Evolutionary conservation across 2,329 filamentous ascomycete species (phyloP).

Genomic region (Thermothelomyces thermophilus): DNA sequence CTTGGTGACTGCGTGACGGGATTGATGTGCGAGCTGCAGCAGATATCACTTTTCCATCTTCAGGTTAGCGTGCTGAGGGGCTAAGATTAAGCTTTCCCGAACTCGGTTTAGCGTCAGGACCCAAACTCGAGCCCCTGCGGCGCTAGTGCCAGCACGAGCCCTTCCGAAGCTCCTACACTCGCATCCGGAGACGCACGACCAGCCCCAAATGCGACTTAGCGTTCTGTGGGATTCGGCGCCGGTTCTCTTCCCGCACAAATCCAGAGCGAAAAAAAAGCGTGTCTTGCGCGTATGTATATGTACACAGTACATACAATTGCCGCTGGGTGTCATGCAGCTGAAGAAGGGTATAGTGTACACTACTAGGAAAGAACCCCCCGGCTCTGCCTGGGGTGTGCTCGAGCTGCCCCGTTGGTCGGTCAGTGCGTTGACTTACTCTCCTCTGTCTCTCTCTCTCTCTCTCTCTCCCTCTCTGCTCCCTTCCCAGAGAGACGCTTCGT

Average conservation of each 20-base stretch:
- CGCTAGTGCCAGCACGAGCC: constrained; percentile 14
- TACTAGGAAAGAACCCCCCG: not conserved
- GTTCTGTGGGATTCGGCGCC: constrained; percentile 8
- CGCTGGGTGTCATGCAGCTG: constrained; percentile 17
- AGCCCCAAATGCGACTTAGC: not conserved
- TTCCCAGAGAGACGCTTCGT: not conserved
- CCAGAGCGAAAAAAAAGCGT: constrained; percentile 7
- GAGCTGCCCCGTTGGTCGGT: no score
- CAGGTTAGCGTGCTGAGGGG: constrained; percentile 2
- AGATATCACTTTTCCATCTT: not conserved
- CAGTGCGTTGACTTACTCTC: no score
- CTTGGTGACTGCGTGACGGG: no score
- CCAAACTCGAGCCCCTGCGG: constrained; percentile 14
- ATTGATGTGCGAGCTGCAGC: no score
- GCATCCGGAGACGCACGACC: constrained; percentile 1
- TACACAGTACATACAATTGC: no score
- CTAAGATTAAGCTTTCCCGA: constrained; percentile 1
- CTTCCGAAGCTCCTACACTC: constrained; percentile 6
- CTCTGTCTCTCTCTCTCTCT: no score
- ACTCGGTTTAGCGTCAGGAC: constrained; percentile 9
- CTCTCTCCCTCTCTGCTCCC: no score
- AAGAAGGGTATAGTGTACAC: no score
- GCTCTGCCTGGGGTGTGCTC: not conserved
- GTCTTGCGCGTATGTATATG: not conserved
- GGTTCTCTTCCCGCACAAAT: constrained; percentile 2